These are phyloP conservation scores for Mortierella sp. DNA, from an alignment of 371 early-diverging fungal species.

Conservation along the genomic window DNA sequence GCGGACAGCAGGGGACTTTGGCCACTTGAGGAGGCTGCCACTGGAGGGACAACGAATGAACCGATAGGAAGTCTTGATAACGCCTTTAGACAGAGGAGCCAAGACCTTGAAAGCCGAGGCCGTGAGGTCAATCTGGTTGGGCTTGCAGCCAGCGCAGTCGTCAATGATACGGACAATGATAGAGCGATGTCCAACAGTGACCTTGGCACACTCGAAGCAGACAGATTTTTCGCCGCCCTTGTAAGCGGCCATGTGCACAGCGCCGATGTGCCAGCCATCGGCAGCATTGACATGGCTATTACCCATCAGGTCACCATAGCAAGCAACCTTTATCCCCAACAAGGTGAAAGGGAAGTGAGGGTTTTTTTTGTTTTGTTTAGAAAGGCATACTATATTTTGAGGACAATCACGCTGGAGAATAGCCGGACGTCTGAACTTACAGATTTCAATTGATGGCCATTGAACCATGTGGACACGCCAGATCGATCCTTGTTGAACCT, in stretches of 20 bases:
- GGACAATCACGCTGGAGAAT: too few species aligned
- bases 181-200: constrained; percentile 21
- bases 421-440: constrained; percentile 37
- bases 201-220: constrained; percentile 51
- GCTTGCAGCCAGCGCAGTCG: constrained; percentile 36
- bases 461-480: constrained; percentile 51
- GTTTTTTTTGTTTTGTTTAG: background rate
- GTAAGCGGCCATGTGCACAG: constrained; percentile 34
- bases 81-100: constrained; percentile 39
- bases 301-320: constrained; percentile 42
- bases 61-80: constrained; percentile 28
- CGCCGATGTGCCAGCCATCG: constrained; percentile 47
- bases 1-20: constrained; percentile 30
- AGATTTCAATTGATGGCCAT: constrained; percentile 34
- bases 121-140: constrained; percentile 49
- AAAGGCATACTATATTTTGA: too few species aligned
- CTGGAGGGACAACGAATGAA: constrained; percentile 28
- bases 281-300: constrained; percentile 44
- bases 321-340: constrained; percentile 18
- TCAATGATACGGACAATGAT: constrained; percentile 47
- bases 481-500: constrained; percentile 9
- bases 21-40: constrained; percentile 36
- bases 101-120: constrained; percentile 49
- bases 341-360: background rate
- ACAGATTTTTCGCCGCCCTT: constrained; percentile 21